These are phyloP conservation scores for Notholithocarpus densiflorus DNA, from an alignment of 306 rosid species.

Conservation along the genomic window DNA sequence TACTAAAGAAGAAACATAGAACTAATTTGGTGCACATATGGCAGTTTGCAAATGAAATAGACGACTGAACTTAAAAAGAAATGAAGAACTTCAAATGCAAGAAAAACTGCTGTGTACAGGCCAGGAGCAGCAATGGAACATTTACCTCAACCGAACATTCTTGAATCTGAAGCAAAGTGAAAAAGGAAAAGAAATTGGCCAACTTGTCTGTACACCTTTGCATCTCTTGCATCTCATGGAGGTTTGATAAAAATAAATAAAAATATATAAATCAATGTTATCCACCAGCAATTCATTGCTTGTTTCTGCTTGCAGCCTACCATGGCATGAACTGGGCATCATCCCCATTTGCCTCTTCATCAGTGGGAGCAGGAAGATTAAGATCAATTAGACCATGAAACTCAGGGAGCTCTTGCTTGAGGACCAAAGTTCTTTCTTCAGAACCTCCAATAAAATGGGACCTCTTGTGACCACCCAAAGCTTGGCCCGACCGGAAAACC, in stretches of 20 bases:
- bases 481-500: conserved; percentile 83
- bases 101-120: conserved; percentile 15
- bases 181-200: conserved; percentile 28
- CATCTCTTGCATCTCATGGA: conserved; percentile 27
- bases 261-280: conserved; percentile 18
- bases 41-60: background rate
- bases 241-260: conserved; percentile 9
- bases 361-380: conserved; percentile 81
- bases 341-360: conserved; percentile 44
- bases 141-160: conserved; percentile 32
- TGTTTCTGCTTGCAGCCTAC: conserved; percentile 29
- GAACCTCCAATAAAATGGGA: conserved; percentile 81
- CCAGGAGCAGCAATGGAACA: conserved; percentile 35
- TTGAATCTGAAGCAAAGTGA: conserved; percentile 27
- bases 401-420: conserved; percentile 38
- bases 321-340: conserved; percentile 34
- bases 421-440: conserved; percentile 50
- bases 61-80: conserved; percentile 8
- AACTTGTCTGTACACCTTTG: conserved; percentile 44
- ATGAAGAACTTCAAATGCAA: conserved; percentile 7
- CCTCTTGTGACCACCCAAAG: conserved; percentile 96
- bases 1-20: background rate
- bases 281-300: conserved; percentile 28
- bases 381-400: conserved; percentile 70
- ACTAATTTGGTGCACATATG: background rate